phyloP scores from a whole-genome alignment of 2,329 filamentous ascomycete species.

The Talaromyces marneffei region DNA sequence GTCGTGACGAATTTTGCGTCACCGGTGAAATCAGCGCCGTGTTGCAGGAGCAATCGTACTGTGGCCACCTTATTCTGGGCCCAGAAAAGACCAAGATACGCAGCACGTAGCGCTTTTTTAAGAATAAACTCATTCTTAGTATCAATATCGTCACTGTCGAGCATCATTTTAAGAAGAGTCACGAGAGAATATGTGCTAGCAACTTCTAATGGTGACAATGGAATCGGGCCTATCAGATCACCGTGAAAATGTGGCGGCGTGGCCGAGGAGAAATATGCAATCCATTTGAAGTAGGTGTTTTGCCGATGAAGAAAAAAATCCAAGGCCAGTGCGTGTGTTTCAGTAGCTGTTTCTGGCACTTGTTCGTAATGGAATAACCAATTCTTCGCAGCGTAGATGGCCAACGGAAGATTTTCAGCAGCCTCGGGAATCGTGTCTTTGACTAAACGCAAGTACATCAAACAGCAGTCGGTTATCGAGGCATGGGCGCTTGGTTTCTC shows the following conservation, averaged over 20 bases:
- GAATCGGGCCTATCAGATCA: not conserved
- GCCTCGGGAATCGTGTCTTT: not conserved
- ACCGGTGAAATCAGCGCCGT: conserved; percentile 6
- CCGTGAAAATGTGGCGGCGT: not conserved
- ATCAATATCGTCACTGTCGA: not conserved
- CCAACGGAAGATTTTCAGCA: conserved; percentile 1
- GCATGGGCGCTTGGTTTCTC: not conserved
- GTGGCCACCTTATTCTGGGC: not conserved
- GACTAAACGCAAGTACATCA: conserved; percentile 7
- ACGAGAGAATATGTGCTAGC: not conserved
- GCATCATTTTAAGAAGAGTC: not conserved
- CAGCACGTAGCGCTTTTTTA: conserved; percentile 2
- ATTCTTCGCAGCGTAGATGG: not conserved
- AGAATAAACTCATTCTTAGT: not conserved
- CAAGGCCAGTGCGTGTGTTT: conserved; percentile 3
- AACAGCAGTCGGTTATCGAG: conserved; percentile 9
- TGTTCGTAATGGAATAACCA: conserved; percentile 11
- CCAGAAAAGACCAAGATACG: not conserved
- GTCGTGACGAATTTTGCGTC: not conserved
- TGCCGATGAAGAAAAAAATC: conserved; percentile 6
- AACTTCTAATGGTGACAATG: conserved; percentile 4
- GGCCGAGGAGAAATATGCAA: not conserved
- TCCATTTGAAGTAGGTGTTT: not conserved
- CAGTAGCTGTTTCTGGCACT: not conserved
- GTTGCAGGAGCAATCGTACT: not conserved